phyloP scores from a whole-genome alignment of 768 basidiomycete species.

The Rhizopogon vesiculosus region DNA sequence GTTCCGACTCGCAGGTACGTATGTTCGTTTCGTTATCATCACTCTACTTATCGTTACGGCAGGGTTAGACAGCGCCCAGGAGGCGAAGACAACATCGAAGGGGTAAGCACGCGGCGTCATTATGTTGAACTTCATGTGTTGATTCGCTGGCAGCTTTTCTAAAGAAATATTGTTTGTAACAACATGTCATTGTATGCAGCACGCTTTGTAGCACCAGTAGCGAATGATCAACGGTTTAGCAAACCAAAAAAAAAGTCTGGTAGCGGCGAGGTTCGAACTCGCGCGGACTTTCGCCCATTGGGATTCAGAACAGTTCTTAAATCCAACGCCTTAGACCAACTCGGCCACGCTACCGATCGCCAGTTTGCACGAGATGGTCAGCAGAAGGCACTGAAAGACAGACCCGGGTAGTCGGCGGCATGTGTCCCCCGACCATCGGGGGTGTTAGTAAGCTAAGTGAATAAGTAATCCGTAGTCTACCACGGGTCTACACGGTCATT shows the following conservation, averaged over 20 bases:
- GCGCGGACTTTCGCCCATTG: slow-evolving; percentile 81
- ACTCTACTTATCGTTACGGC: background rate
- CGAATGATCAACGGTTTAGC: too few relatives aligned
- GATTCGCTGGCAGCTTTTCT: slow-evolving; percentile 23
- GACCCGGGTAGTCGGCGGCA: too few relatives aligned
- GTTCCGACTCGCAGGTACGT: slow-evolving; percentile 66
- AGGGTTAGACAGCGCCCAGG: slow-evolving; percentile 70
- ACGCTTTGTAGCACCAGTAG: background rate
- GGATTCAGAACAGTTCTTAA: slow-evolving; percentile 69
- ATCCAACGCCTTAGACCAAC: slow-evolving; percentile 91
- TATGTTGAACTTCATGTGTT: background rate
- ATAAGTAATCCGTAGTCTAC: too few relatives aligned
- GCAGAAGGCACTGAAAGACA: too few relatives aligned
- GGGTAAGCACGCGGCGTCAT: slow-evolving; percentile 23
- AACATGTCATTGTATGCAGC: background rate
- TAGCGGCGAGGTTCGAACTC: slow-evolving; percentile 91
- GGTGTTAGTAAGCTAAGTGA: too few relatives aligned
- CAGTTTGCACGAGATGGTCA: background rate
- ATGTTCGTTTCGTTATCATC: background rate
- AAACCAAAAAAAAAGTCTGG: slow-evolving; percentile 29
- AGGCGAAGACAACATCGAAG: slow-evolving; percentile 55
- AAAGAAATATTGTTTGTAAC: background rate
- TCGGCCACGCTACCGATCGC: slow-evolving; percentile 69
- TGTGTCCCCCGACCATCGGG: too few relatives aligned
- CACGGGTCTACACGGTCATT: too few relatives aligned